Evolutionary conservation across 129 eudicot genomes (phyloP).

Genomic region (Flaveria trinervia): DNA sequence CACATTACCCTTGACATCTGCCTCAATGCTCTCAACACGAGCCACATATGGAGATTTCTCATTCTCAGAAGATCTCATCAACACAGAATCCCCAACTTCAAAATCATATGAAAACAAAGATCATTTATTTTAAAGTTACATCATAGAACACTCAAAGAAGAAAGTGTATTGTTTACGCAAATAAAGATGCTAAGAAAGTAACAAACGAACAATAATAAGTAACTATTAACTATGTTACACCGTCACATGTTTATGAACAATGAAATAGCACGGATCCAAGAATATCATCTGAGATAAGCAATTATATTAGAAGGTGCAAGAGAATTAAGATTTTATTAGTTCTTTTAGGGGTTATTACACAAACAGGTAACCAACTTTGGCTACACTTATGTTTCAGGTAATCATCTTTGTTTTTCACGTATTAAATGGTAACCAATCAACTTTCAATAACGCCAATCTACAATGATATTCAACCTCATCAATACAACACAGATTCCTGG

Average conservation of each 20-base stretch:
- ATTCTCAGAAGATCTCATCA: slow-evolving; percentile 55
- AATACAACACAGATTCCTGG: background rate
- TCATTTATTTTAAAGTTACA: background rate
- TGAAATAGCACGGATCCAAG: background rate
- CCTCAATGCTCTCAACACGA: slow-evolving; percentile 61
- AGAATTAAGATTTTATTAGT: background rate
- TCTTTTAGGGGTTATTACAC: background rate
- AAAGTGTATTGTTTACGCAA: background rate
- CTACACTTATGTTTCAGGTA: background rate
- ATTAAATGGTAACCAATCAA: background rate
- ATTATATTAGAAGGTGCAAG: background rate
- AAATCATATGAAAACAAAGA: slow-evolving; percentile 25
- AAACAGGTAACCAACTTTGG: background rate
- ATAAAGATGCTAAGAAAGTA: slow-evolving; percentile 3
- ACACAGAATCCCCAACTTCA: slow-evolving; percentile 67
- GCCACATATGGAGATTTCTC: slow-evolving; percentile 65
- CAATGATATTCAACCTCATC: background rate
- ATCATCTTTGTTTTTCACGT: background rate
- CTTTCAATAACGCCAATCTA: background rate
- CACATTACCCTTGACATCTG: slow-evolving; percentile 53
- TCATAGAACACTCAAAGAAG: background rate
- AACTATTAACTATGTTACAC: slow-evolving; percentile 11
- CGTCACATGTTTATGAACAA: slow-evolving; percentile 5
- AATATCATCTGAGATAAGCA: background rate
- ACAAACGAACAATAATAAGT: background rate